Base-by-base conservation (phyloP, 768 basidiomycete genomes). In the Amanita polypyramis region DNA sequence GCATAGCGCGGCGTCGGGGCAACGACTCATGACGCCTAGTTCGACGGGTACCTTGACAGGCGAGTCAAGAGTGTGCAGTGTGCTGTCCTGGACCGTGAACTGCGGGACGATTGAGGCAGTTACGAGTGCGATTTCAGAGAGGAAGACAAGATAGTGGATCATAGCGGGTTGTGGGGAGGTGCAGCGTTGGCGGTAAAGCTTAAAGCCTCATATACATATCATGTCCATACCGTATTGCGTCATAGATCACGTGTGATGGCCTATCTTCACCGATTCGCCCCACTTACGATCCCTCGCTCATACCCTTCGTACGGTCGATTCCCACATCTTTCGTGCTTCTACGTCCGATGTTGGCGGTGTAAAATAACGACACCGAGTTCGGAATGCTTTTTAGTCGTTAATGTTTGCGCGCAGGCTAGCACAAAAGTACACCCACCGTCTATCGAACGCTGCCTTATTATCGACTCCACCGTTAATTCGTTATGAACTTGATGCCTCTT, bases 1-100 rank as follows among this genome's bases (percentile, higher is more conserved):
- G 60, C 90, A 93, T 10, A 86, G 55, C 32, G 88, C 60, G 35
- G 92, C 90, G 58, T 95, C 91, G 0, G 90, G 88, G 60, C 91
- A 73, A 40, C 67, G 67, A 57, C 73, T 75, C 73, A 75, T 75
- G 21, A 76, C 75, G 1, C 73, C 75, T 4, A 77, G 61, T 47
- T 72, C 68, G 7, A 76, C 69, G 19, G 70, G 68, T 33, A 77
- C 75, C 60, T 66, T 71, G 54, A 63, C 55, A 49, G 65, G 62
- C 19, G 52, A 48, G 29, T 34, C 15, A 20, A 34, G 23, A 27
- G 25, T 34, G 17, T 50, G 25, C 17, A 27, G 49, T 10, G 8
- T 14, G 12, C 21, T 14, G 12, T 43, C 36, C 42, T 50, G 49
- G 14, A 49, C 30, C 7, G 43, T 45, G 42, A 44, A 34, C 15